A percentile compares a stretch with the other conserved stretches of the same genome.
phyloP scores from a whole-genome alignment of 306 rosid genomes.

The Ziziphus jujuba region DNA sequence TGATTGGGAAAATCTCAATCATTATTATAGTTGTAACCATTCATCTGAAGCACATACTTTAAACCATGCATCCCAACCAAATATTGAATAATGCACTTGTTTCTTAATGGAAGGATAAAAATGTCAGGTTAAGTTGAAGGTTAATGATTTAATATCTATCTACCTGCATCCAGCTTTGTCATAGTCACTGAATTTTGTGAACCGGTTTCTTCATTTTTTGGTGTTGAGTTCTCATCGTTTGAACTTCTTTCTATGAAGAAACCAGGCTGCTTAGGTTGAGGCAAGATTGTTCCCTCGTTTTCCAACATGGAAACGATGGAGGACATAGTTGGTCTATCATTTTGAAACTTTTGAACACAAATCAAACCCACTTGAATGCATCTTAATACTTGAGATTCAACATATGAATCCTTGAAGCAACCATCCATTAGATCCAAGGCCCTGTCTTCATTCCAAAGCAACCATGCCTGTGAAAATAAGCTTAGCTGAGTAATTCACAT shows the following conservation, averaged over 20 bases:
- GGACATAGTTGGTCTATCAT: conserved; percentile 29
- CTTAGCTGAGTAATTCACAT: too few species aligned
- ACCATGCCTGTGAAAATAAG: conserved; percentile 50
- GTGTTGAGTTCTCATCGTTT: not conserved
- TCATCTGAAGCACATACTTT: too few species aligned
- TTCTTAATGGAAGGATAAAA: too few species aligned
- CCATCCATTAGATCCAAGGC: conserved; percentile 32
- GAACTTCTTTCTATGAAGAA: conserved; percentile 28
- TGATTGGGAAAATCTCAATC: too few species aligned
- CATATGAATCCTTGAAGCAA: conserved; percentile 12
- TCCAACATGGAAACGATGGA: conserved; percentile 24
- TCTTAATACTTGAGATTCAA: conserved; percentile 26
- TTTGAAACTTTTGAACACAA: conserved; percentile 40
- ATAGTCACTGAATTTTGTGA: not conserved
- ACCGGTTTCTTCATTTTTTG: not conserved
- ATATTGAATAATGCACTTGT: too few species aligned
- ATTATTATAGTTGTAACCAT: too few species aligned
- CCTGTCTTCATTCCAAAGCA: conserved; percentile 31
- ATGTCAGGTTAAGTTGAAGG: too few species aligned
- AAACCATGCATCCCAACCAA: too few species aligned
- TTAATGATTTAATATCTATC: not conserved
- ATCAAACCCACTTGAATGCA: conserved; percentile 55
- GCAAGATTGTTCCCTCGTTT: conserved; percentile 20
- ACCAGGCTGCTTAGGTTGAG: conserved; percentile 27
- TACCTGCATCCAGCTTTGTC: not conserved